Evolutionary conservation across 1,284 basidiomycete genomes (phyloP).

Genomic region (Ustilago esculenta): DNA sequence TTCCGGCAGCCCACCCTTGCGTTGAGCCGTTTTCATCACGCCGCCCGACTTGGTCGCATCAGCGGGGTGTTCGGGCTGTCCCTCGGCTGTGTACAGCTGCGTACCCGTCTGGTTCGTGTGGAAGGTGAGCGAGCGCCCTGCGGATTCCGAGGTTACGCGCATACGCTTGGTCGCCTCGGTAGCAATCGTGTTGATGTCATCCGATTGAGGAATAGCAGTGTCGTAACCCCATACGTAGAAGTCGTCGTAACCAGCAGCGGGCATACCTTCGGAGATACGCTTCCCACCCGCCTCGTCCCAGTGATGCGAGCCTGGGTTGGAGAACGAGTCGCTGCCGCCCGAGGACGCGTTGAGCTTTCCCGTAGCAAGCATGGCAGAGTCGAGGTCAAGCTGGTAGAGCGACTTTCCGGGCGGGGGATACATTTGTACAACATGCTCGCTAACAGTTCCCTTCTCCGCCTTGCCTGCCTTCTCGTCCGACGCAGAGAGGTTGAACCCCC

Average conservation of each 20-base stretch:
- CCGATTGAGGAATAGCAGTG: slow-evolving; percentile 20
- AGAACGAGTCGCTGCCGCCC: slow-evolving; percentile 23
- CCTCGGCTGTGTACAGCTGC: slow-evolving; percentile 57
- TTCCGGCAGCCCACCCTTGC: slow-evolving; percentile 23
- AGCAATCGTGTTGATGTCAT: slow-evolving; percentile 28
- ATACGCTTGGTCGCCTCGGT: slow-evolving; percentile 34
- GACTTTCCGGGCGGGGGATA: slow-evolving; percentile 21
- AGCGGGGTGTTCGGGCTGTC: slow-evolving; percentile 41
- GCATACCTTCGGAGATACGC: slow-evolving; percentile 29
- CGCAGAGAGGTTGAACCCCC: slow-evolving; percentile 60
- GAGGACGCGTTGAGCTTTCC: slow-evolving; percentile 32
- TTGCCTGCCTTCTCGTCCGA: slow-evolving; percentile 24
- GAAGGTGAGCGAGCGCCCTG: slow-evolving; percentile 46
- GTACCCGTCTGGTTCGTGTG: slow-evolving; percentile 57
- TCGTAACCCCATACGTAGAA: slow-evolving; percentile 59
- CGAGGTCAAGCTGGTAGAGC: slow-evolving; percentile 50
- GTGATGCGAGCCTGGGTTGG: slow-evolving; percentile 38
- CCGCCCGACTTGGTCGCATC: slow-evolving; percentile 31
- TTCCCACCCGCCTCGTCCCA: slow-evolving; percentile 44
- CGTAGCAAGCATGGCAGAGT: slow-evolving; percentile 44
- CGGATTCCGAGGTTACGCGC: slow-evolving; percentile 33
- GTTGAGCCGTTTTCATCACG: slow-evolving; percentile 41
- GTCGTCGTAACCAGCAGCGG: slow-evolving; percentile 55
- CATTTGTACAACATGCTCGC: slow-evolving; percentile 50
- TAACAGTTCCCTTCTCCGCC: slow-evolving; percentile 41